Base-by-base conservation (phyloP, 805 yeast genomes). In the Starmerella bacillaris region DNA sequence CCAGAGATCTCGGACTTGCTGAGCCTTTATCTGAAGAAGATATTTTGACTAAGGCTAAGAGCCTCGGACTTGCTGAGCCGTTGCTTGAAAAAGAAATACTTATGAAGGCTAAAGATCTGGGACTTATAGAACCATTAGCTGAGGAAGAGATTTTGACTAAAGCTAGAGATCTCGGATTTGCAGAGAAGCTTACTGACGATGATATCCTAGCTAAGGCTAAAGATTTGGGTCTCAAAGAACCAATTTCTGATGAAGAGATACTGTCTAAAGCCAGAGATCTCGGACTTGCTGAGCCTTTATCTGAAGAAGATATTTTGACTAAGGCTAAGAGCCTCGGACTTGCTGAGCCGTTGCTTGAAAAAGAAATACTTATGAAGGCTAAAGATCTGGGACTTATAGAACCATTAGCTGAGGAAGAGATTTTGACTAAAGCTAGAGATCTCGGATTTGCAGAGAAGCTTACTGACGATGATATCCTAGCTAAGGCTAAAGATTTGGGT, bases 321-420 rank as follows among this genome's bases (percentile, higher is more conserved):
- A 26, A 34, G 18, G 56, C 56, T 12, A 30, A 30, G 19, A 21
- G 30, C 7, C 37, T 40, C 7, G 57, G 57, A 6, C 34, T 52
- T 22, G 47, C 40, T 9, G 45, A 38, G 9, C 43, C 44, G 2
- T 17, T 35, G 4, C 19, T 8, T 2, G 36, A 39, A 4, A 34
- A 27, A 2, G 33, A 43, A n/a, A 26, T 45, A 18, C 8, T 74
- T 24, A 89, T 78, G 53, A 68, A 68, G 8, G 83, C 77, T 30
- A 78, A 69, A 51, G 89, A 82, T 2, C 60, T 76, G 43, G 65
- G 69, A 46, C 57, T 82, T 35, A 89, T 92, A 1, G 53, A 66
- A 4, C 57, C 63, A 1, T 60, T 78, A 67, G 29, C 27, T 16
- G 47, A 38, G 11, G 24, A 22, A 5, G 36, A 36, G 15, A 32